Percentiles rank a stretch among this genome's conserved stretches.
Conservation (phyloP, 768 basidiomycete species). For the Mrakia hoshinonis region DNA sequence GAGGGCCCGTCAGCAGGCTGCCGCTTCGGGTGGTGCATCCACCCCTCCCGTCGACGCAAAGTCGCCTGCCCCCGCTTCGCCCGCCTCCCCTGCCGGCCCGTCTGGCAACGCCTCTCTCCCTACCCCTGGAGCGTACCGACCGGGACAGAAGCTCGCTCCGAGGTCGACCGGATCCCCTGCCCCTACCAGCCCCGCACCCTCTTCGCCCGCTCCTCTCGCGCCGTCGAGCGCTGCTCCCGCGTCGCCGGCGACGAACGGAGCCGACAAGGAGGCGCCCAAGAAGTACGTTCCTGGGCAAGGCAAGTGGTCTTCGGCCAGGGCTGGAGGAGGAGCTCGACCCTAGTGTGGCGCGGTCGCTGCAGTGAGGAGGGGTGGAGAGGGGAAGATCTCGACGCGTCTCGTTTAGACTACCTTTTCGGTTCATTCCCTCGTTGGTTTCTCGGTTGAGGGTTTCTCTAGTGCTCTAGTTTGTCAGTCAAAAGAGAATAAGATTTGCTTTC, state of each 20-base stretch:
- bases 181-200: slow-evolving; percentile 8
- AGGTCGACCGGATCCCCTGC: slow-evolving; percentile 22
- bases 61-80: slow-evolving; percentile 20
- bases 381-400: too few relatives aligned
- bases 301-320: slow-evolving; percentile 43
- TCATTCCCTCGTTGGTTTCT: background rate
- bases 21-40: slow-evolving; percentile 26
- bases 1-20: slow-evolving; percentile 54
- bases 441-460: too few relatives aligned
- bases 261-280: slow-evolving; percentile 10
- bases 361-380: too few relatives aligned
- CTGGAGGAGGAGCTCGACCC: too few relatives aligned
- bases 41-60: slow-evolving; percentile 16
- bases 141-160: slow-evolving; percentile 30
- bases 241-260: slow-evolving; percentile 24
- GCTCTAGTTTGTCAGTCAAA: too few relatives aligned
- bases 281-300: slow-evolving; percentile 22
- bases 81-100: slow-evolving; percentile 26
- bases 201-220: background rate
- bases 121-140: slow-evolving; percentile 26
- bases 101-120: slow-evolving; percentile 29
- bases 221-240: slow-evolving; percentile 28
- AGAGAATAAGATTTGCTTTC: too few relatives aligned
- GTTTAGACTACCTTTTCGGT: slow-evolving; percentile 43
- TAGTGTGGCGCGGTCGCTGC: too few relatives aligned